A percentile compares a stretch with the other conserved stretches of the same genome.
Evolutionary conservation across 1,284 basidiomycete genomes (phyloP).

Genomic region (Albatrellus sp.): DNA sequence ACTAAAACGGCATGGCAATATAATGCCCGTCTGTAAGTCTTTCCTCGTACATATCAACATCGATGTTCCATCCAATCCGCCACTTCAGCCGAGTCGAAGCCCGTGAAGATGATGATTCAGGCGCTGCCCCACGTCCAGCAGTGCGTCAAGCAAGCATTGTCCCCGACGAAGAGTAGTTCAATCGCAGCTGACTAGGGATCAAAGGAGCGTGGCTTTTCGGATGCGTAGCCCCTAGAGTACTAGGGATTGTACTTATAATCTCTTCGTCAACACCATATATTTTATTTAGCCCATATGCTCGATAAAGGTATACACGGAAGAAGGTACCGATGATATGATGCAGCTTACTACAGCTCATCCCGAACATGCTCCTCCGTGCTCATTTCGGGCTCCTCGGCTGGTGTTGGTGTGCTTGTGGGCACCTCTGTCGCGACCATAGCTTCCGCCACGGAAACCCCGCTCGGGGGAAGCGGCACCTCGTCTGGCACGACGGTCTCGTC

Average conservation of each 20-base stretch:
- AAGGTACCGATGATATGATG: too few relatives aligned
- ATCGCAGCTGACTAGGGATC: too few relatives aligned
- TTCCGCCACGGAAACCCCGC: too few relatives aligned
- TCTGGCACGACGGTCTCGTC: too few relatives aligned
- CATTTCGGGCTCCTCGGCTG: conserved; percentile 1
- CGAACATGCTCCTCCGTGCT: background rate
- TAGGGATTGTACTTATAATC: background rate
- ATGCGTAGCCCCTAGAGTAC: background rate
- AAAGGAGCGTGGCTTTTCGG: background rate
- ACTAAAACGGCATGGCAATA: conserved; percentile 45
- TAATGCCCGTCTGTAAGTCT: conserved; percentile 42
- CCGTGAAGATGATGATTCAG: conserved; percentile 46
- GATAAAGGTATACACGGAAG: background rate
- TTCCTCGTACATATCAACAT: background rate
- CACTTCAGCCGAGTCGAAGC: conserved; percentile 41
- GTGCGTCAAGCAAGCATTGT: conserved; percentile 24
- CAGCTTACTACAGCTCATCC: background rate
- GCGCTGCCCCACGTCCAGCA: conserved; percentile 49
- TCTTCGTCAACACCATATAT: conserved; percentile 5
- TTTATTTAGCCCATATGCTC: conserved; percentile 4
- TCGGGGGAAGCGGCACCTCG: too few relatives aligned
- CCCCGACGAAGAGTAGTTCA: too few relatives aligned
- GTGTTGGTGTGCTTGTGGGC: conserved; percentile 10
- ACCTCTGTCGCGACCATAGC: too few relatives aligned
- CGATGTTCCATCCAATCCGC: conserved; percentile 1